Evolutionary conservation across 139 green algal species (phyloP), one percentile per base, ranked within the genome.

Genomic region (Chlorella sp.): DNA sequence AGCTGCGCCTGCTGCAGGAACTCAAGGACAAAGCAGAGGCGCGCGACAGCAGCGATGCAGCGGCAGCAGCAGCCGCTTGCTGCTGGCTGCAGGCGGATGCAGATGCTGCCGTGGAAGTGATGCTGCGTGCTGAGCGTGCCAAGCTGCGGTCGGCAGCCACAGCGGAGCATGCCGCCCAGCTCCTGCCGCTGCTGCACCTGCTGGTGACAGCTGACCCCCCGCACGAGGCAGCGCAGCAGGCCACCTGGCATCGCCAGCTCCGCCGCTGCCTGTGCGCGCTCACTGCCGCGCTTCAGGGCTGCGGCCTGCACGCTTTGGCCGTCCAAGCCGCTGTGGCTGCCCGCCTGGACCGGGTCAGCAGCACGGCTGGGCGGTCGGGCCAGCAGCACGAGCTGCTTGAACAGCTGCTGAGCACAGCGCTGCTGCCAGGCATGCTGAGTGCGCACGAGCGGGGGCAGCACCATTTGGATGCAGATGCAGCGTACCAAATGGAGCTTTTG

Each of bases 1-100:
- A 90, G 86, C 57, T 19, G 12, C 19, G 76, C 11, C 48, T 90
- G 75, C 57, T 90, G 76, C 32, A 69, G 57, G 34, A 84, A 48
- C 73, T 83, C 73, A 34, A 66, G n/a, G 37, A 84, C 4, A 18
- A 22, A 2, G 36, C 48, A 12, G 48, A 77, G 53, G 53, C 2
- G 16, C 28, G 40, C 22, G 34, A 19, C n/a, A 40, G n/a, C 40
- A 64, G 86, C 30, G 34, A 61, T 68, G 79, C 39, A 32, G 32
- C 76, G 14, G 30, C 69, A 76, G 86, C 86, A 40, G 69, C 83
- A 37, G 82, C 79, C 19, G 76, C 34, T 71, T 94, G 76, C 81
- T 80, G 60, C 3, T 92, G 86, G 91, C 82, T 92, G 48, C 73
- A 83, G 34, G 92, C 88, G 11, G 75, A 92, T 14, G 83, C 84